Evolutionary conservation across 768 basidiomycete species (phyloP).

Genomic region (Leccinum uliginosum): DNA sequence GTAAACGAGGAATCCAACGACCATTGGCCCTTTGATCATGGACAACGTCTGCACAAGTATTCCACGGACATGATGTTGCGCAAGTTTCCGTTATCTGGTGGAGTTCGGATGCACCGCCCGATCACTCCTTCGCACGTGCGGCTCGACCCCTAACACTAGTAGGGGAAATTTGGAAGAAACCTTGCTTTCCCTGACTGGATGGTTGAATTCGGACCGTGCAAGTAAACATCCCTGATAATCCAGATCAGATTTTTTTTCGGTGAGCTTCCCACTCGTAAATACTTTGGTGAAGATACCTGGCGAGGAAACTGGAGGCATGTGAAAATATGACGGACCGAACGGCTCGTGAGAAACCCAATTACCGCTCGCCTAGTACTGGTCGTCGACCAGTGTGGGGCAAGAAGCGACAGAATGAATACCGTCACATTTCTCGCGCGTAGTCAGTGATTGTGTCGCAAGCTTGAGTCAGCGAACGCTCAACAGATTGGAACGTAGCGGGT

Average conservation of each 20-base stretch:
- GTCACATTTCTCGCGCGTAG: background rate
- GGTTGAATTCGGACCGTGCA: background rate
- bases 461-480: background rate
- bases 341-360: background rate
- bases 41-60: background rate
- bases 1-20: background rate
- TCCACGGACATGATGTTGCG: background rate
- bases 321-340: background rate
- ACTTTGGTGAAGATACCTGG: background rate
- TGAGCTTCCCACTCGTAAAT: background rate
- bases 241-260: background rate
- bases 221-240: background rate
- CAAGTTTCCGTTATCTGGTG: background rate
- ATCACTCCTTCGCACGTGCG: background rate
- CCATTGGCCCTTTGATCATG: background rate
- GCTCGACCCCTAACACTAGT: background rate
- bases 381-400: background rate
- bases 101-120: background rate
- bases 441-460: background rate
- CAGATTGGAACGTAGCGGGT: background rate
- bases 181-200: slow-evolving; percentile 5
- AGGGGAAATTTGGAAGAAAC: background rate
- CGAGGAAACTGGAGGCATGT: background rate
- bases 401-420: background rate
- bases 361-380: background rate